phyloP scores from a whole-genome alignment of 495 filamentous ascomycete species.

The Ramalina peruviana region DNA sequence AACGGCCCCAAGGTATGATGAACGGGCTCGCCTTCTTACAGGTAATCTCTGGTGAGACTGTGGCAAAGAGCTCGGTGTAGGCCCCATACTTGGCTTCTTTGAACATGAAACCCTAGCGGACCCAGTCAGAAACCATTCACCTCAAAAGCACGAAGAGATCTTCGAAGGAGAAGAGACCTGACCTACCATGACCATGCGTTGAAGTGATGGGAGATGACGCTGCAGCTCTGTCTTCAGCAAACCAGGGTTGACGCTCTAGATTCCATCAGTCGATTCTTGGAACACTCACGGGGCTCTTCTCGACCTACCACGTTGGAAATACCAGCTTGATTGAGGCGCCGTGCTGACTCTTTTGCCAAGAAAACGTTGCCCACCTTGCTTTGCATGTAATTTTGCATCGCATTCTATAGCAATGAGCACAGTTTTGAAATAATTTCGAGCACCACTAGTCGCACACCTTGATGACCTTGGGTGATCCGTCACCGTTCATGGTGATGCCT shows the following conservation, averaged over 20 bases:
- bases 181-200: conserved; percentile 13
- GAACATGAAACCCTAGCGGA: conserved; percentile 14
- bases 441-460: no score
- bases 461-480: conserved; percentile 13
- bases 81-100: conserved; percentile 26
- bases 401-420: conserved; percentile 1
- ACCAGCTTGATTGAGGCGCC: conserved; percentile 18
- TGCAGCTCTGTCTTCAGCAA: conserved; percentile 30
- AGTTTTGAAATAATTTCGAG: no score
- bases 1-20: conserved; percentile 23
- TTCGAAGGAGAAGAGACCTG: not conserved
- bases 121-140: not conserved
- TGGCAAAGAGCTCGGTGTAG: conserved; percentile 33
- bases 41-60: conserved; percentile 24
- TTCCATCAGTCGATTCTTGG: no score
- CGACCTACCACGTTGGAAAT: conserved; percentile 12
- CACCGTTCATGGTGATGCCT: conserved; percentile 16
- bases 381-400: conserved; percentile 25
- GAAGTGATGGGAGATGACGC: conserved; percentile 17
- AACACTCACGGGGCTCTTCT: no score
- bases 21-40: conserved; percentile 19
- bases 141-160: not conserved
- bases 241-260: conserved; percentile 27
- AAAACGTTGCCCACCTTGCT: conserved; percentile 29
- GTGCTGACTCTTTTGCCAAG: conserved; percentile 24